Evolutionary conservation across 2,329 filamentous ascomycete genomes (phyloP), one percentile per base, ranked within the genome.

Genomic region (Penicillium paneum): DNA sequence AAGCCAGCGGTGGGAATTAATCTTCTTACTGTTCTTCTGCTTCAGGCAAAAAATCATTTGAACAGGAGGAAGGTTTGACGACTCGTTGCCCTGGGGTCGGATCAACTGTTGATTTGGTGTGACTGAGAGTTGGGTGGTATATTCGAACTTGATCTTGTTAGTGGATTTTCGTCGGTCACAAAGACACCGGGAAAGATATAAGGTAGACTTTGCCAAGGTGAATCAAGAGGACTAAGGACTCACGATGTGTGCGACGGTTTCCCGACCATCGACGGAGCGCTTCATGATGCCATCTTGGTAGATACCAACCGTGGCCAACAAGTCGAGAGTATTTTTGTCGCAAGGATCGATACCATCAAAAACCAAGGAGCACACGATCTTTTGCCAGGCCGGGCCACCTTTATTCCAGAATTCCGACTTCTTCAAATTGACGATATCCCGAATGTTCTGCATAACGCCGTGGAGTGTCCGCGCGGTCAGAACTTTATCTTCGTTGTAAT

Each of bases 371-470:
- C 96, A 91, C 31, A 97, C 93, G 70, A 97, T 97, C 80, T 97
- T 97, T 74, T 97, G 93, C 93, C 93, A 97, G 52, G 93, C 93
- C 11, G 93, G 93, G 49, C 93, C 93, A 66, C 93, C 93, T 79
- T 96, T 95, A 79, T 97, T 96, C 93, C 93, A 97, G 80, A 97
- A 97, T 67, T 94, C 92, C 19, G 93, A 96, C 78, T 95, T 97
- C 78, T 97, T 97, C 63, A 97, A 81, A 77, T 96, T 97, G 70
- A 97, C 92, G 72, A 97, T 97, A 69, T 97, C 93, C 57, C 92
- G 88, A 67, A 97, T 93, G 74, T 97, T 97, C 74, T 96, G 91
- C 93, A 97, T 97, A 45, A 96, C 91, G 79, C 92, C 90, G 75
- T 97, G 93, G 51, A 97, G 81, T 1, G 94, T 99, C 75, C 93